phyloP scores from a whole-genome alignment of 805 yeast species.

The Metschnikowia santaceciliae region DNA sequence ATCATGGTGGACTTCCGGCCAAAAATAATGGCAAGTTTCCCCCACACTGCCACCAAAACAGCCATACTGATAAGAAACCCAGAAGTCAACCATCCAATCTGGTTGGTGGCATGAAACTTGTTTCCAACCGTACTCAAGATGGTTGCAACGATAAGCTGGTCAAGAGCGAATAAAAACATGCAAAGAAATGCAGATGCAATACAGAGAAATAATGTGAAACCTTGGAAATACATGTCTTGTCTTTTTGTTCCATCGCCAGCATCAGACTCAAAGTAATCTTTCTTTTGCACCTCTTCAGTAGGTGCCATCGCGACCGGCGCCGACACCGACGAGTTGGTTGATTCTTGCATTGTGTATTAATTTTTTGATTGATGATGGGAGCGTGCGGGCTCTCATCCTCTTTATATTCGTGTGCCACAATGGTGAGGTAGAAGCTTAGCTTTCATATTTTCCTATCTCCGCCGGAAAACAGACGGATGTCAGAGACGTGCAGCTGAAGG shows the following conservation, averaged over 20 bases:
- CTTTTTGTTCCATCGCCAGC: constrained; percentile 42
- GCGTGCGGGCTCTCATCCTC: not conserved
- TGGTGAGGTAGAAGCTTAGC: not conserved
- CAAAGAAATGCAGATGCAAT: constrained; percentile 26
- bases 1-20: constrained; percentile 33
- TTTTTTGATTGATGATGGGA: not conserved
- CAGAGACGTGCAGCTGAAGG: not conserved
- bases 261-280: constrained; percentile 32
- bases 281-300: not conserved
- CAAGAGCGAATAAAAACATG: constrained; percentile 34
- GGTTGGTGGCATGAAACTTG: constrained; percentile 30
- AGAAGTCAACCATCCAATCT: constrained; percentile 37
- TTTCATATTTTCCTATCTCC: not conserved
- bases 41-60: constrained; percentile 34
- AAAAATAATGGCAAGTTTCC: constrained; percentile 33
- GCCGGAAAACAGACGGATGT: not conserved
- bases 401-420: not conserved
- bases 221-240: constrained; percentile 35
- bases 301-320: not conserved
- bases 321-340: not conserved
- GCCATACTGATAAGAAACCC: constrained; percentile 35
- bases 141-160: constrained; percentile 37
- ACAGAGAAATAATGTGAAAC: constrained; percentile 23
- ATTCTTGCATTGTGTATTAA: not conserved
- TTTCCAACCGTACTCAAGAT: constrained; percentile 33